phyloP scores from a whole-genome alignment of 345 rosid species.

The Erodium maritimum region DNA sequence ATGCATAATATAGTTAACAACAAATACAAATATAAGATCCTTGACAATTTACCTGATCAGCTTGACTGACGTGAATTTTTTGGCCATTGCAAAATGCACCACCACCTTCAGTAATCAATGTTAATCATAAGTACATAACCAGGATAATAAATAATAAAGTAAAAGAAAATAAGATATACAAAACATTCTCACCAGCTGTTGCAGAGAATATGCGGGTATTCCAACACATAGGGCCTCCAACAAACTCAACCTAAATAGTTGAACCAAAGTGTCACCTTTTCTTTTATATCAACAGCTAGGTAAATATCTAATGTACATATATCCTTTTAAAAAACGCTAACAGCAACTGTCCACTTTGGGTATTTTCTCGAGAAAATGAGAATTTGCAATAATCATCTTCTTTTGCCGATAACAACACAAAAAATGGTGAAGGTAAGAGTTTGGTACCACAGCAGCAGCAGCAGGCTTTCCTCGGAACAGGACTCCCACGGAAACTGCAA shows the following conservation, averaged over 20 bases:
- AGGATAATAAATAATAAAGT: slow-evolving; percentile 4
- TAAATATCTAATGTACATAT: not conserved
- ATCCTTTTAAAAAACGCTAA: not conserved
- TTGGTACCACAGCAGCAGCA: slow-evolving; percentile 80
- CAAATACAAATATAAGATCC: not conserved
- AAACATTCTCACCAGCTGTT: slow-evolving; percentile 47
- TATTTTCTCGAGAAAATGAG: too few relatives aligned
- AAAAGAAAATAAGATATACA: not conserved
- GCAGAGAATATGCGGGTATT: slow-evolving; percentile 79
- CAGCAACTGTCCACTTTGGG: not conserved
- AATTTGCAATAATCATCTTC: not conserved
- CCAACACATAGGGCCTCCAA: slow-evolving; percentile 97
- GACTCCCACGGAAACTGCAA: slow-evolving; percentile 93
- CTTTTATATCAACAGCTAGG: not conserved
- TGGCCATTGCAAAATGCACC: slow-evolving; percentile 93
- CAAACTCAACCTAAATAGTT: slow-evolving; percentile 70
- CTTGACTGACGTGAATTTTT: slow-evolving; percentile 59
- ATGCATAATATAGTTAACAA: not conserved
- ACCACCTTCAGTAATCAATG: slow-evolving; percentile 45
- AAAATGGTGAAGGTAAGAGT: not conserved
- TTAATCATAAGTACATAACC: slow-evolving; percentile 8
- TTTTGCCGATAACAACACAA: not conserved
- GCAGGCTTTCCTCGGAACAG: slow-evolving; percentile 70
- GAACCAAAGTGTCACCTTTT: slow-evolving; percentile 7
- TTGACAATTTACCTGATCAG: slow-evolving; percentile 42